Conservation (phyloP, 352 stramenopile species). For the Phytophthora palmivora region DNA sequence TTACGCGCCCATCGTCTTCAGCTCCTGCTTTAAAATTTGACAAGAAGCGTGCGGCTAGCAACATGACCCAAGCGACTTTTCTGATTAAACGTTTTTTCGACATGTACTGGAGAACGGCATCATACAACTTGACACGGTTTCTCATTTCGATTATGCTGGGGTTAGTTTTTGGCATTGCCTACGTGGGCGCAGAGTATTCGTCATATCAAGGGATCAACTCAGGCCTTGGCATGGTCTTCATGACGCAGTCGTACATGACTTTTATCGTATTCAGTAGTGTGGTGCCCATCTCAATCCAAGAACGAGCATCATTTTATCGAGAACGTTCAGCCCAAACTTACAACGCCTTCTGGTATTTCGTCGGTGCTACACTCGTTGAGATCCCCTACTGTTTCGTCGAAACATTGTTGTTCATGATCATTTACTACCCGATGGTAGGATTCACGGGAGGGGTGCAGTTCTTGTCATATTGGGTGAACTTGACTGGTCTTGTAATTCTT, state of each 20-base stretch:
- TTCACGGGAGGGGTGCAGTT: constrained; percentile 49
- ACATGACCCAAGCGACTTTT: constrained; percentile 37
- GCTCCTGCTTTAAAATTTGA: constrained; percentile 42
- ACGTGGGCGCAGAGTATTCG: constrained; percentile 49
- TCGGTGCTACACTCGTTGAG: constrained; percentile 22
- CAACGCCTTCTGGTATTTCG: constrained; percentile 33
- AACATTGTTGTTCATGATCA: constrained; percentile 22
- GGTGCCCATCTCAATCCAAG: constrained; percentile 19
- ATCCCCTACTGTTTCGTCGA: constrained; percentile 27
- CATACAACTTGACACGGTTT: constrained; percentile 47
- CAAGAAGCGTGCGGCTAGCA: constrained; percentile 38
- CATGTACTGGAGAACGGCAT: constrained; percentile 81
- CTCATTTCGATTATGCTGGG: constrained; percentile 69
- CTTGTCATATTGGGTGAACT: constrained; percentile 60
- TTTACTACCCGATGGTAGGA: constrained; percentile 30
- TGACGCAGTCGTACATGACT: constrained; percentile 73
- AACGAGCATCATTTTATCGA: constrained; percentile 27
- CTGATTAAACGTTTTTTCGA: constrained; percentile 59
- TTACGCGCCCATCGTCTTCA: constrained; percentile 33
- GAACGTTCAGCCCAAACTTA: constrained; percentile 27
- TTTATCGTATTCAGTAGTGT: constrained; percentile 29
- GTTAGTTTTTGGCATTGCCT: constrained; percentile 78
- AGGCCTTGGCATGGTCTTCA: constrained; percentile 79
- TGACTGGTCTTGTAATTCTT: constrained; percentile 33
- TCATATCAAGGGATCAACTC: constrained; percentile 47